A percentile compares a stretch with the other conserved stretches of the same genome.
phyloP scores from a whole-genome alignment of 2,329 filamentous ascomycete species.

The Rutstroemia sp. region DNA sequence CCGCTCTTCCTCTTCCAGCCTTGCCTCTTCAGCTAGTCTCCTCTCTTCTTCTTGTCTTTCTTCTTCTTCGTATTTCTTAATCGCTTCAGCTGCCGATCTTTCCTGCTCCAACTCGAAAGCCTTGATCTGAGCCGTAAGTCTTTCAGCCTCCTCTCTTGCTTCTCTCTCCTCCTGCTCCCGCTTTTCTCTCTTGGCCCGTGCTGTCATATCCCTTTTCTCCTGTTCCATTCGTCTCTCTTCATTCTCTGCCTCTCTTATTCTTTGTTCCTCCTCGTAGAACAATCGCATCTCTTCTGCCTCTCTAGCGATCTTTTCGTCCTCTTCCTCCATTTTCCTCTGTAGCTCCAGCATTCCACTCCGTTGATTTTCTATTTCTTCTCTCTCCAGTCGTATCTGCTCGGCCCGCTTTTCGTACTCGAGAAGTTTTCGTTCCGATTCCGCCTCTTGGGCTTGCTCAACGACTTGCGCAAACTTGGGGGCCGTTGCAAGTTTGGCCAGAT shows the following conservation, averaged over 20 bases:
- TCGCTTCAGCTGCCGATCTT: conserved; percentile 5
- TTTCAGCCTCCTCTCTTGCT: conserved; percentile 10
- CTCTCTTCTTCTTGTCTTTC: conserved; percentile 1
- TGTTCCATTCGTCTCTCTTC: background rate
- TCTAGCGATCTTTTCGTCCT: conserved; percentile 11
- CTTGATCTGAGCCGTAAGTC: conserved; percentile 8
- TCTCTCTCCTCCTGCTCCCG: conserved; percentile 3
- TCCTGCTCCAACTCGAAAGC: conserved; percentile 10
- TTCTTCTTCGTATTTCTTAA: conserved; percentile 6
- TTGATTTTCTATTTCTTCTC: conserved; percentile 15
- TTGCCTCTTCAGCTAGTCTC: background rate
- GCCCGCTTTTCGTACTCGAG: conserved; percentile 11
- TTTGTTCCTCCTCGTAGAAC: conserved; percentile 11
- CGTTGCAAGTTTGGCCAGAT: background rate
- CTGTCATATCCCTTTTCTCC: conserved; percentile 5
- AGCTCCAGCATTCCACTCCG: conserved; percentile 13
- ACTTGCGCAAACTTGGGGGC: background rate
- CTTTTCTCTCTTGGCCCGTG: conserved; percentile 4
- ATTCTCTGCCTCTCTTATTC: conserved; percentile 3
- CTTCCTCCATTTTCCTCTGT: conserved; percentile 8
- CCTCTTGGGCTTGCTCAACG: conserved; percentile 8
- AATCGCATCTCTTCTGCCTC: conserved; percentile 15
- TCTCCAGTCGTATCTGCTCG: conserved; percentile 11
- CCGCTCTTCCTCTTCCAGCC: background rate
- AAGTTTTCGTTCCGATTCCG: conserved; percentile 7